Base-by-base conservation (phyloP, 345 rosid genomes). In the Syzygium aqueum region DNA sequence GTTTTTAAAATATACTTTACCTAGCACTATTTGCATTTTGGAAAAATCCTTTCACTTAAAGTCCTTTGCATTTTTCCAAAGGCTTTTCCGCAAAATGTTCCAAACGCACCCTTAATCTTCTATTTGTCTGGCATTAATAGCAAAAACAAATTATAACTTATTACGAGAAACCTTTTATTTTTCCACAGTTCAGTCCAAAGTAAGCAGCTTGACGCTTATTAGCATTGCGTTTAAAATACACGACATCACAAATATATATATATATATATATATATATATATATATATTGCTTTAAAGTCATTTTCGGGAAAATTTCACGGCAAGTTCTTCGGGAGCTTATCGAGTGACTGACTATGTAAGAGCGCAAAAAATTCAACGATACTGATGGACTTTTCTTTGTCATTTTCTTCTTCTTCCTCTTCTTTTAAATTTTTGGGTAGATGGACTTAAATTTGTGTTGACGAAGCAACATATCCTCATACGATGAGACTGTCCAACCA, bases 161-260 rank as follows among this genome's bases (percentile, higher is more conserved):
- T 61, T 7, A 61, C 7, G 17, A n/a, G 37, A 14, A n/a, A 9
- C 19, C 21, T 61, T 61, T 61, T 61, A n/a, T n/a, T 61, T 61
- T 61, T 61, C 19, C 4, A 13, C 2, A 7, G 2, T 61, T 61
- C 0, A 4, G n/a, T n/a, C 2, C 4, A 0, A n/a, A 61, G 73
- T 61, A 61, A 61, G 73, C 19, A 61, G n/a, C n/a, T 61, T n/a
- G 33, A 61, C 0, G 14, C 19, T 61, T n/a, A 13, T 14, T 0
- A 0, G 2, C 19, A 61, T 61, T 17, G 8, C 73, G 9, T n/a
- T n/a, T 61, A n/a, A 61, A 3, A n/a, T 61, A n/a, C 37, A 61
- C 0, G 73, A n/a, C 73, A 61, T 61, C 37, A 5, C 73, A 61
- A 61, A 43, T 43, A n/a, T 43, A 43, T 7, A 43, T 15, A 51